These are phyloP conservation scores for Argentina anserina DNA, from an alignment of 306 rosid genomes.

Conservation along the genomic window DNA sequence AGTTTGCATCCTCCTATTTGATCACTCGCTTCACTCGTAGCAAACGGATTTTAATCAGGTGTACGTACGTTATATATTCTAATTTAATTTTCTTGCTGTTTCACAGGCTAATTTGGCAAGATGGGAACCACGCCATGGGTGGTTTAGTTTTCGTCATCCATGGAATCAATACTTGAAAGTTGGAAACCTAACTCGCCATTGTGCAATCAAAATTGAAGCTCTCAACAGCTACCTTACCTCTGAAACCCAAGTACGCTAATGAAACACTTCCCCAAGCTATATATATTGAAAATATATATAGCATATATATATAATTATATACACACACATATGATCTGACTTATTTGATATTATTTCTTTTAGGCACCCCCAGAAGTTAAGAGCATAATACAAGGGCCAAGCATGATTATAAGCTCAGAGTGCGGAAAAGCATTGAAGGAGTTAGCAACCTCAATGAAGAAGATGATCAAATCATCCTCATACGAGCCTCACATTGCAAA, in stretches of 20 bases:
- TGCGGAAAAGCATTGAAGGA: constrained; percentile 26
- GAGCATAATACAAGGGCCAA: constrained; percentile 9
- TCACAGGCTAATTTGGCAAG: constrained; percentile 29
- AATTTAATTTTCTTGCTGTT: not conserved
- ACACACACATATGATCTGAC: not conserved
- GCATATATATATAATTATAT: not conserved
- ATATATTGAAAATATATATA: not conserved
- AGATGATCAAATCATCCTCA: constrained; percentile 10
- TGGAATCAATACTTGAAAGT: constrained; percentile 32
- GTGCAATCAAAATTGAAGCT: constrained; percentile 20
- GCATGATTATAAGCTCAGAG: constrained; percentile 18
- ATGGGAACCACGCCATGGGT: constrained; percentile 28
- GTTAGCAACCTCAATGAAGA: constrained; percentile 3
- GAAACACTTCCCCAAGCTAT: not conserved
- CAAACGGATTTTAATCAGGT: too few relatives aligned
- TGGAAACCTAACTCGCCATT: constrained; percentile 16
- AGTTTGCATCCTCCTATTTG: not conserved
- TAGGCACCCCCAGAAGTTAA: constrained; percentile 15
- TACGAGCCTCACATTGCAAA: constrained; percentile 12
- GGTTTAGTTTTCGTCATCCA: constrained; percentile 26
- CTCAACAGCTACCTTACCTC: constrained; percentile 22
- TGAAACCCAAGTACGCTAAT: constrained; percentile 16
- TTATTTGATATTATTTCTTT: not conserved
- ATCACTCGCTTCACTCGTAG: not conserved
- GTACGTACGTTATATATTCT: not conserved